phyloP scores from a whole-genome alignment of 768 basidiomycete genomes.

The Rhizopogon vinicolor region DNA sequence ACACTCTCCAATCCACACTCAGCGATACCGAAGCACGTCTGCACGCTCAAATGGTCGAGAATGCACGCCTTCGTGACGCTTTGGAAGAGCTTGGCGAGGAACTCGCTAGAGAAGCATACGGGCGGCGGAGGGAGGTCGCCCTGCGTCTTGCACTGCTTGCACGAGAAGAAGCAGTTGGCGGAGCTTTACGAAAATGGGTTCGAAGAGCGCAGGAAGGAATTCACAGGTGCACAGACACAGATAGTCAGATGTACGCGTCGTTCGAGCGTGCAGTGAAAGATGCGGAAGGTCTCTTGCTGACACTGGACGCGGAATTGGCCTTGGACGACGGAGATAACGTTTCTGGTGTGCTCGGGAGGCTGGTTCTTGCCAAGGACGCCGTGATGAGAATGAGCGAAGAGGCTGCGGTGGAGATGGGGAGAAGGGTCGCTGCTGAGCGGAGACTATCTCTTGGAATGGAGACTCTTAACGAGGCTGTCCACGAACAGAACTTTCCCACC shows the following conservation, averaged over 20 bases:
- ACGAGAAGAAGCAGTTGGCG: constrained; percentile 58
- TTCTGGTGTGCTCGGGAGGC: constrained; percentile 48
- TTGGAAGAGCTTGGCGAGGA: constrained; percentile 72
- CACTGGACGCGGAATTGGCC: constrained; percentile 30
- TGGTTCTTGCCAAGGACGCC: constrained; percentile 44
- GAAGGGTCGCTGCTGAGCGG: constrained; percentile 33
- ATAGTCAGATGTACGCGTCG: constrained; percentile 11
- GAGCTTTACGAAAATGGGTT: constrained; percentile 54
- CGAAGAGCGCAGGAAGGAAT: constrained; percentile 42
- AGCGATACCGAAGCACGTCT: constrained; percentile 40
- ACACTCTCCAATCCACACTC: constrained; percentile 51
- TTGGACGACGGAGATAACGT: constrained; percentile 12
- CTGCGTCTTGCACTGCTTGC: constrained; percentile 57
- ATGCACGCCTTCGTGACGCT: constrained; percentile 48
- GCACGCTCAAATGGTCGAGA: constrained; percentile 36
- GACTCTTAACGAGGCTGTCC: not conserved
- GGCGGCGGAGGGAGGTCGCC: constrained; percentile 66
- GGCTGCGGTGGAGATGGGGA: constrained; percentile 49
- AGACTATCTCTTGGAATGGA: not conserved
- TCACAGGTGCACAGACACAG: constrained; percentile 21
- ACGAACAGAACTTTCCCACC: not conserved
- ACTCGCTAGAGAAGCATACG: constrained; percentile 65
- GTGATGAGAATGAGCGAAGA: constrained; percentile 53
- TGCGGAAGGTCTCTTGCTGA: constrained; percentile 28
- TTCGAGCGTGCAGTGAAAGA: constrained; percentile 31